These are phyloP conservation scores for Sisymbrium altissimum DNA, from an alignment of 345 rosid genomes.

Conservation along the genomic window DNA sequence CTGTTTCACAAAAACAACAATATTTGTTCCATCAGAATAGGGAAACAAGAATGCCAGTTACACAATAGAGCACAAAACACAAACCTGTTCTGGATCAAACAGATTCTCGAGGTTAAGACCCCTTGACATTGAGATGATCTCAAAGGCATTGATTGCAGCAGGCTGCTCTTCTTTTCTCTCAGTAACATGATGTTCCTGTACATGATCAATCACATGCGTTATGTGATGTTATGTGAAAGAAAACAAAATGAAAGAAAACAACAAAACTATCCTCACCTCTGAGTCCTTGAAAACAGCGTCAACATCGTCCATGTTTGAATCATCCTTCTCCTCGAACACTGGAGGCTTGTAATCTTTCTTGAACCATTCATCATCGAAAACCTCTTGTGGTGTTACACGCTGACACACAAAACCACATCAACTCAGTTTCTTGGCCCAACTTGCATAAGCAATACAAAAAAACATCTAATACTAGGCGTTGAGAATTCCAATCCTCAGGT, in stretches of 20 bases:
- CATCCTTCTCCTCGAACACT: conserved; percentile 69
- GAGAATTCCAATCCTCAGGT: not conserved
- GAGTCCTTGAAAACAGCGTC: conserved; percentile 95
- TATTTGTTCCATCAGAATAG: not conserved
- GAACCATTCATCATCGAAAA: conserved; percentile 87
- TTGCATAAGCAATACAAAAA: not conserved
- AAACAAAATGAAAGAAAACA: not conserved
- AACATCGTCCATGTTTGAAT: conserved; percentile 72
- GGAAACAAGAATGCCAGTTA: not conserved
- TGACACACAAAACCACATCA: conserved; percentile 34
- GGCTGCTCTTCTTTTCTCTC: conserved; percentile 91
- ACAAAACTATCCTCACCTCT: conserved; percentile 41
- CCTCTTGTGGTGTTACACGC: conserved; percentile 84
- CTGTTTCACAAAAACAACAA: conserved; percentile 16
- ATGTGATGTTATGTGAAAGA: too few relatives aligned
- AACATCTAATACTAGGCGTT: not conserved
- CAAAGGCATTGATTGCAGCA: conserved; percentile 84
- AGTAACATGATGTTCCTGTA: conserved; percentile 79
- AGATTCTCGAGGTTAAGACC: conserved; percentile 86
- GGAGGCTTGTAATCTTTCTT: conserved; percentile 81
- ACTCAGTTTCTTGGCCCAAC: not conserved
- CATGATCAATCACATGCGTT: not conserved
- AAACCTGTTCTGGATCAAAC: conserved; percentile 80
- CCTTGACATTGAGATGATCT: conserved; percentile 85
- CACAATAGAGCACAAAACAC: not conserved